Evolutionary conservation across 148 eudicot genomes (phyloP).

Genomic region (Camellia granthamiana): DNA sequence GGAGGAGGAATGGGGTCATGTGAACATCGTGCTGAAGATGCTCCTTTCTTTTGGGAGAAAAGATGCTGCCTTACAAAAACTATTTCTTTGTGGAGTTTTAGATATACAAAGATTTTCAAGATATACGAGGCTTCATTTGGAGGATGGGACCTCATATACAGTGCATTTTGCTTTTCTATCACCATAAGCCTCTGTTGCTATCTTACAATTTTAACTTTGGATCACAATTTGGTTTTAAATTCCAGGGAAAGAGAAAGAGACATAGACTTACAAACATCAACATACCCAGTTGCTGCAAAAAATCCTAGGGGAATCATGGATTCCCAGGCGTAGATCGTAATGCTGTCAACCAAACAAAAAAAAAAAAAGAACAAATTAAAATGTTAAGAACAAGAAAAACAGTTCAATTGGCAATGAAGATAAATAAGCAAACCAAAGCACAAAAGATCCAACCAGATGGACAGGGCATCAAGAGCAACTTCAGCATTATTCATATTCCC

Average conservation of each 20-base stretch:
- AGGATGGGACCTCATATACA: too few species aligned
- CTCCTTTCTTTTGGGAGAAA: too few species aligned
- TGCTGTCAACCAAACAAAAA: conserved; percentile 11
- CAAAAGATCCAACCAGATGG: conserved; percentile 27
- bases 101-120: too few species aligned
- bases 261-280: neutral
- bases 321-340: conserved; percentile 21
- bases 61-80: too few species aligned
- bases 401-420: neutral
- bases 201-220: too few species aligned
- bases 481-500: conserved; percentile 25
- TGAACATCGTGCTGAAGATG: too few species aligned
- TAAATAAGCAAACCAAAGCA: neutral
- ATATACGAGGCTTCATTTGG: too few species aligned
- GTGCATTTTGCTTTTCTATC: too few species aligned
- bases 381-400: neutral
- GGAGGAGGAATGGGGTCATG: too few species aligned
- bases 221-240: neutral
- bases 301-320: conserved; percentile 27
- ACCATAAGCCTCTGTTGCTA: too few species aligned
- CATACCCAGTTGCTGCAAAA: conserved; percentile 30
- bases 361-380: neutral
- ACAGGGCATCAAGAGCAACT: conserved; percentile 35
- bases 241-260: neutral
- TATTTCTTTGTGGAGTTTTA: too few species aligned